These are phyloP conservation scores for Pistacia integerrima DNA, from an alignment of 345 rosid genomes.

Conservation along the genomic window DNA sequence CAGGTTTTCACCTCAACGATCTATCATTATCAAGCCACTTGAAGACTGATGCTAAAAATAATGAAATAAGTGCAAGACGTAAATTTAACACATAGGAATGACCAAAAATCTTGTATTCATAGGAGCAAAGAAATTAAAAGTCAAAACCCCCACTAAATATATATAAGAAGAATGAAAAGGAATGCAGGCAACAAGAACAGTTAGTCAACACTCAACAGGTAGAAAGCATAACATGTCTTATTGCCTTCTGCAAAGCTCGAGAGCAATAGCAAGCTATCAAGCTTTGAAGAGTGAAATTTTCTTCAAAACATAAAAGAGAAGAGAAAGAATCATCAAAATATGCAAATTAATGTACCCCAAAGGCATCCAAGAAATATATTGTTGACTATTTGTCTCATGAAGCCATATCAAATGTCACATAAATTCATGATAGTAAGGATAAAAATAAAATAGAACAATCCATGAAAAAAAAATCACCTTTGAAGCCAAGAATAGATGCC, in stretches of 20 bases:
- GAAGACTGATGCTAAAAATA: neutral
- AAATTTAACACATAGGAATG: neutral
- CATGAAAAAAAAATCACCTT: slow-evolving; percentile 46
- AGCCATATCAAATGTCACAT: neutral
- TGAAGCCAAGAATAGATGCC: slow-evolving; percentile 80
- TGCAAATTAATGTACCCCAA: neutral
- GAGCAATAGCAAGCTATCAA: neutral
- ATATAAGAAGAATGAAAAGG: neutral
- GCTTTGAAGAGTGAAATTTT: too few relatives aligned
- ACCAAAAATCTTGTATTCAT: neutral
- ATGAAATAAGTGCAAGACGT: neutral
- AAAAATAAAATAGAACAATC: neutral
- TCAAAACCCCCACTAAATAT: neutral
- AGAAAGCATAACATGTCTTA: neutral
- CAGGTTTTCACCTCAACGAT: neutral
- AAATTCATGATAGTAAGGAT: neutral
- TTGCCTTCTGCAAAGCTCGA: neutral
- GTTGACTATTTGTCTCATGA: neutral
- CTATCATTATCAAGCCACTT: neutral
- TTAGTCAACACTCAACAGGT: neutral
- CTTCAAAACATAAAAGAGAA: too few relatives aligned
- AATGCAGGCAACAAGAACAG: neutral
- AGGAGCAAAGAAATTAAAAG: neutral
- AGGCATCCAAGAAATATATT: neutral
- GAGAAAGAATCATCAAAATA: neutral